Conservation (phyloP, 441 rosid genomes). For the Croton laevigatus region DNA sequence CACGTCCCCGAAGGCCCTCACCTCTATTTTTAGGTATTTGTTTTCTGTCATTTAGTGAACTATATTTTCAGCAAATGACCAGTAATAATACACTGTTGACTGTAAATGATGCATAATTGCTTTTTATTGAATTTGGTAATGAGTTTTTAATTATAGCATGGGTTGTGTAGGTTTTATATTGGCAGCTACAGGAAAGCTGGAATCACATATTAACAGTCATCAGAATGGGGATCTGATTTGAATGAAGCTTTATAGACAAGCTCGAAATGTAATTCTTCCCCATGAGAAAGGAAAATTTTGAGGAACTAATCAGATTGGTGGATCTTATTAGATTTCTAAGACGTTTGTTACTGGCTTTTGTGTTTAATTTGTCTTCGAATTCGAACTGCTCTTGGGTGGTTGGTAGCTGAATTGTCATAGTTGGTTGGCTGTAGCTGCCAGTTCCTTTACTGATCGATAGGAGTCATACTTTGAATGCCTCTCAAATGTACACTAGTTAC, state of each 20-base stretch:
- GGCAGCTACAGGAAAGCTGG: slow-evolving; percentile 75
- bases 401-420: neutral
- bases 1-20: slow-evolving; percentile 92
- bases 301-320: neutral
- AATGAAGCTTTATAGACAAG: slow-evolving; percentile 6
- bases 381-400: neutral
- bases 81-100: neutral
- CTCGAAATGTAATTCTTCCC: slow-evolving; percentile 18
- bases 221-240: slow-evolving; percentile 50
- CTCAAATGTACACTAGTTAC: neutral
- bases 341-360: neutral
- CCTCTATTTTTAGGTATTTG: slow-evolving; percentile 71
- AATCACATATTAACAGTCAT: slow-evolving; percentile 41
- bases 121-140: neutral
- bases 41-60: slow-evolving; percentile 7
- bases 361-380: slow-evolving; percentile 1
- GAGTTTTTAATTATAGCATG: neutral
- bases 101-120: neutral
- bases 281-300: neutral
- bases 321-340: neutral
- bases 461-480: neutral
- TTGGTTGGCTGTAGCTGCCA: neutral
- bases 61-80: neutral
- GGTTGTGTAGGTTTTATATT: slow-evolving; percentile 61
- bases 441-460: neutral